phyloP scores from a whole-genome alignment of 2,329 filamentous ascomycete genomes.

The Fusarium veterinarium region DNA sequence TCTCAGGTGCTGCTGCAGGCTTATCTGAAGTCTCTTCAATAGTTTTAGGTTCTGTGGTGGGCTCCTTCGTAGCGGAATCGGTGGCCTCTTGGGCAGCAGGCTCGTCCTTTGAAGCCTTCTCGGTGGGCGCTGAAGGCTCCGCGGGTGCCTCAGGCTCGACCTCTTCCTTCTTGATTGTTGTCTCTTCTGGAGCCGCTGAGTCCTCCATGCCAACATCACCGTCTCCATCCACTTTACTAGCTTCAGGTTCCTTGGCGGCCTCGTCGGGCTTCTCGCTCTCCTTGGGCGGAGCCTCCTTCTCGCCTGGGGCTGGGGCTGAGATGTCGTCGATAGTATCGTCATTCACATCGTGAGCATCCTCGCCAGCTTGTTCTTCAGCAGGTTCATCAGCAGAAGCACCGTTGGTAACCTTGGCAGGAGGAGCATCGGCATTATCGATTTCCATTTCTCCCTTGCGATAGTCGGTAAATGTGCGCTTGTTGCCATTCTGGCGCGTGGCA shows the following conservation, averaged over 20 bases:
- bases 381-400: conserved; percentile 47
- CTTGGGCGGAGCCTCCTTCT: conserved; percentile 44
- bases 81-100: conserved; percentile 14
- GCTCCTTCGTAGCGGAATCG: conserved; percentile 24
- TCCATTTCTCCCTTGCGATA: conserved; percentile 58
- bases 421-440: conserved; percentile 53
- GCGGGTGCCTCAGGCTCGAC: conserved; percentile 35
- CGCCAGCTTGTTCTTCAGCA: conserved; percentile 43
- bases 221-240: conserved; percentile 56
- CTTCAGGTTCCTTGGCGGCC: conserved; percentile 26
- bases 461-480: conserved; percentile 64
- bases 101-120: conserved; percentile 38
- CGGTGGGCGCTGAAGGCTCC: conserved; percentile 18
- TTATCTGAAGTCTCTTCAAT: conserved; percentile 37
- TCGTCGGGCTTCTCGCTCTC: conserved; percentile 26
- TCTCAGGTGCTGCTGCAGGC: conserved; percentile 21
- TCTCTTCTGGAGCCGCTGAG: conserved; percentile 42
- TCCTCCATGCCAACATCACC: conserved; percentile 65
- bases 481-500: conserved; percentile 65
- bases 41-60: conserved; percentile 27
- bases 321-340: conserved; percentile 60
- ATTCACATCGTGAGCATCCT: conserved; percentile 52
- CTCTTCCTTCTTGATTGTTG: conserved; percentile 42
- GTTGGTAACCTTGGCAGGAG: conserved; percentile 51
- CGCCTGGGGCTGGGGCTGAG: conserved; percentile 43